Percentiles rank a stretch among this genome's conserved stretches.
Conservation (phyloP, 345 rosid species). For the Capsella bursapastoris region DNA sequence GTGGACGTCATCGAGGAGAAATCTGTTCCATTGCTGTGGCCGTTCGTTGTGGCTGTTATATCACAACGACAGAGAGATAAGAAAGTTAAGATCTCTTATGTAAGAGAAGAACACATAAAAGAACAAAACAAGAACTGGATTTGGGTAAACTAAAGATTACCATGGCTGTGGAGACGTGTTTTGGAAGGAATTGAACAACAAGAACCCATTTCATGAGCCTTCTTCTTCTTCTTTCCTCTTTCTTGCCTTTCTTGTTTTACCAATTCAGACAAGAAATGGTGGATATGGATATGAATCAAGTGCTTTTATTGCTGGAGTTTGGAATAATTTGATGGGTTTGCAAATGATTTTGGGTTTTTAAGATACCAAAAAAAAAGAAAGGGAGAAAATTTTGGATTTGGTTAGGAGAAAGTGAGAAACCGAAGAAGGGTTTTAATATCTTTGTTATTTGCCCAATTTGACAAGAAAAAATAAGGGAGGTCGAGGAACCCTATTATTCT, state of each 20-base stretch:
- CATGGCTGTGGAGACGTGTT: slow-evolving; percentile 27
- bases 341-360: background rate
- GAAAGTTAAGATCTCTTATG: slow-evolving; percentile 10
- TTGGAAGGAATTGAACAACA: slow-evolving; percentile 17
- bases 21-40: slow-evolving; percentile 43
- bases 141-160: slow-evolving; percentile 7
- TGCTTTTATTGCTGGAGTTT: slow-evolving; percentile 28
- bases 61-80: slow-evolving; percentile 7
- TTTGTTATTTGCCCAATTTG: background rate
- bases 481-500: slow-evolving; percentile 25
- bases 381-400: background rate
- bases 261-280: slow-evolving; percentile 35
- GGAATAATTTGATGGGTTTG: slow-evolving; percentile 3
- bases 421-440: background rate
- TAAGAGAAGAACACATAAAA: background rate
- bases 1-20: slow-evolving; percentile 40
- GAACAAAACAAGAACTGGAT: slow-evolving; percentile 19
- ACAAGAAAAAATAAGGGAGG: background rate
- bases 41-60: slow-evolving; percentile 29
- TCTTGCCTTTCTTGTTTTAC: slow-evolving; percentile 23
- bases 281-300: slow-evolving; percentile 13
- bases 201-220: slow-evolving; percentile 37
- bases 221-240: slow-evolving; percentile 27
- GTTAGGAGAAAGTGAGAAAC: background rate
- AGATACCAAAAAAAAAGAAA: background rate